Evolutionary conservation across 2,329 filamentous ascomycete genomes (phyloP).

Genomic region (Scortechinia acanthostroma): DNA sequence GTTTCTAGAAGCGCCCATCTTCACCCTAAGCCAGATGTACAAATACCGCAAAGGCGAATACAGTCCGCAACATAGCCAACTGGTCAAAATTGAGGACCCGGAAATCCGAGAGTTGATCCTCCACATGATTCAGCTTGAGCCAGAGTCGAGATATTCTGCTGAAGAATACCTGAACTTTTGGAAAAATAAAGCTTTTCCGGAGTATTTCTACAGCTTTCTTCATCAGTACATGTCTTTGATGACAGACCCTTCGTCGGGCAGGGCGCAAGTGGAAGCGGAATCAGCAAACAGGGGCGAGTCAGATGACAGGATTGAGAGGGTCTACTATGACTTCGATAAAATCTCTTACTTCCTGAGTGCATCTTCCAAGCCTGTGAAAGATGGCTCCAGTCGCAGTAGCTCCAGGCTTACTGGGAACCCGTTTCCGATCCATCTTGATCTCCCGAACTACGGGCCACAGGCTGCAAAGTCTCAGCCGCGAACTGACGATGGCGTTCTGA

Average conservation of each 20-base stretch:
- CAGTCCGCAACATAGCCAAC: conserved; percentile 72
- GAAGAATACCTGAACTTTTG: conserved; percentile 91
- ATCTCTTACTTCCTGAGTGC: conserved; percentile 83
- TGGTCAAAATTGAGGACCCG: conserved; percentile 80
- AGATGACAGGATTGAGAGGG: conserved; percentile 86
- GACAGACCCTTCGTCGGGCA: conserved; percentile 80
- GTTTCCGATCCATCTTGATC: not conserved
- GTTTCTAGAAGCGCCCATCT: conserved; percentile 92
- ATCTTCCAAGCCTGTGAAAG: not conserved
- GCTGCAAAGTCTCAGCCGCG: not conserved
- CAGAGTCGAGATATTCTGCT: conserved; percentile 83
- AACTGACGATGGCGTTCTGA: conserved; percentile 59
- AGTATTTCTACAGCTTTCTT: conserved; percentile 94
- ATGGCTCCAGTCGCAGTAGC: not conserved
- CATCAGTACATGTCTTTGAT: conserved; percentile 97
- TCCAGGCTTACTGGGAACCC: not conserved
- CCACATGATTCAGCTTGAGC: conserved; percentile 94
- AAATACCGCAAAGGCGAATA: conserved; percentile 91
- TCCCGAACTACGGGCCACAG: not conserved
- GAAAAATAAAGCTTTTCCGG: conserved; percentile 84
- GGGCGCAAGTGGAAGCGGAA: conserved; percentile 61
- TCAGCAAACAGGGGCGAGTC: conserved; percentile 73
- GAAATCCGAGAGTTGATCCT: conserved; percentile 82
- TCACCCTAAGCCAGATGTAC: conserved; percentile 91
- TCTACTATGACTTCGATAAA: conserved; percentile 94